Conservation (phyloP, 192 early-diverging fungal species). For the Coemansia sp. region DNA sequence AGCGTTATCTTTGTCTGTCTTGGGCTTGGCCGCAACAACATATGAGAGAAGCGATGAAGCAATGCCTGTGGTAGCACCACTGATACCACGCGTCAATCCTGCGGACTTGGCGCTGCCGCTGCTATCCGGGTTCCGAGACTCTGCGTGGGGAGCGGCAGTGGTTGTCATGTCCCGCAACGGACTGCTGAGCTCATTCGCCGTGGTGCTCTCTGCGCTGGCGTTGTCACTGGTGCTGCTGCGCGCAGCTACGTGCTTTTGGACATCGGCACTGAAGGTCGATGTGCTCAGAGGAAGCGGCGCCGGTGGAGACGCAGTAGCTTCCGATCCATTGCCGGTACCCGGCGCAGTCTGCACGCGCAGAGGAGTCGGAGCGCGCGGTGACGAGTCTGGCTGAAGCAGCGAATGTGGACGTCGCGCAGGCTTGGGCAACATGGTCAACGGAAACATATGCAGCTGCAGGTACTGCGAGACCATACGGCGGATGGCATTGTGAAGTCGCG, state of each 20-base stretch:
- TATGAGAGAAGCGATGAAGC: conserved; percentile 33
- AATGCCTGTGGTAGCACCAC: conserved; percentile 13
- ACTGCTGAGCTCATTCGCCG: neutral
- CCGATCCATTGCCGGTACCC: neutral
- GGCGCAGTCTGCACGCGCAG: conserved; percentile 2
- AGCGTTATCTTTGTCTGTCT: neutral
- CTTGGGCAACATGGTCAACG: conserved; percentile 67
- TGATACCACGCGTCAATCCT: neutral
- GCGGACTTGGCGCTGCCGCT: neutral
- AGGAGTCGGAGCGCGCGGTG: conserved; percentile 6
- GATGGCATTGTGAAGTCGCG: conserved; percentile 65
- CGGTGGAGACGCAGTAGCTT: conserved; percentile 2
- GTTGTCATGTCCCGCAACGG: conserved; percentile 1
- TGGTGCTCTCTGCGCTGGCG: conserved; percentile 11
- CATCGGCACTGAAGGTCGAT: conserved; percentile 13
- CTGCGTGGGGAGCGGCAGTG: neutral
- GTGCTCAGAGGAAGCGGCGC: conserved; percentile 19
- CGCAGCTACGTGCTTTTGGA: neutral
- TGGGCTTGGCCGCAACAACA: conserved; percentile 8
- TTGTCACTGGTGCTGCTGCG: neutral
- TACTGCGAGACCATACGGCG: conserved; percentile 66
- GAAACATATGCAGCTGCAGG: conserved; percentile 76
- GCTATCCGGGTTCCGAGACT: neutral
- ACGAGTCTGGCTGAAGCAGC: neutral
- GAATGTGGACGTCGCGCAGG: conserved; percentile 49